Evolutionary conservation across 2,329 filamentous ascomycete genomes (phyloP).

Genomic region (Phyllosticta citriasiana): DNA sequence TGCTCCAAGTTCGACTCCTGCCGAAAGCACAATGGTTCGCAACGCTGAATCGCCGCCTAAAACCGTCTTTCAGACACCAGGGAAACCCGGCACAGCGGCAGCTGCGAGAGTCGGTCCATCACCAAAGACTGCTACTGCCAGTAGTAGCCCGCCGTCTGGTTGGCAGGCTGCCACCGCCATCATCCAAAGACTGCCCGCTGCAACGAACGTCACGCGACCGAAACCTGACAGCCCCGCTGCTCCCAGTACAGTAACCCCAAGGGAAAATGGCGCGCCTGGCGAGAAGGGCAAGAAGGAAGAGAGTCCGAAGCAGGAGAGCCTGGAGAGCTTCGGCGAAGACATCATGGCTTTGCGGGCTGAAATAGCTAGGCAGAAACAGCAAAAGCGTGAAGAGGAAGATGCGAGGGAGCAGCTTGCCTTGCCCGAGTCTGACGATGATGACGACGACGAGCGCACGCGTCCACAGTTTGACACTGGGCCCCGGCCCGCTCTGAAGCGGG

Average conservation of each 20-base stretch:
- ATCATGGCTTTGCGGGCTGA: not conserved
- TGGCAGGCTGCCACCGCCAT: not conserved
- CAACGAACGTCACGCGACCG: not conserved
- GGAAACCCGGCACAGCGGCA: too few species aligned
- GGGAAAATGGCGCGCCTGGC: not conserved
- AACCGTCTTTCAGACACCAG: too few species aligned
- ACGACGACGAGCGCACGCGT: not conserved
- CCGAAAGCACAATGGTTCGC: too few species aligned
- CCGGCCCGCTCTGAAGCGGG: not conserved
- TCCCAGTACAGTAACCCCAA: not conserved
- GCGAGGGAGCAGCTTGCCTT: not conserved
- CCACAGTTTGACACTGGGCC: not conserved
- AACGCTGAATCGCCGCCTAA: too few species aligned
- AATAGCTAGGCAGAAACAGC: not conserved
- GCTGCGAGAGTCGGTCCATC: not conserved
- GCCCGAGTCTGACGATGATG: not conserved
- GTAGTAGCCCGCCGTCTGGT: not conserved
- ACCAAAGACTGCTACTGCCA: not conserved
- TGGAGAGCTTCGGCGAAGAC: not conserved
- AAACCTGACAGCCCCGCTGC: not conserved
- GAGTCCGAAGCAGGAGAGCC: not conserved
- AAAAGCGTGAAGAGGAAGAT: not conserved
- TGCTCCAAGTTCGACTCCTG: too few species aligned
- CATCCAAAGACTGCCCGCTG: not conserved
- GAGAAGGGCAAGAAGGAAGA: not conserved